Base-by-base conservation (phyloP, 139 green algal species). In the Pleodorina starrii region DNA sequence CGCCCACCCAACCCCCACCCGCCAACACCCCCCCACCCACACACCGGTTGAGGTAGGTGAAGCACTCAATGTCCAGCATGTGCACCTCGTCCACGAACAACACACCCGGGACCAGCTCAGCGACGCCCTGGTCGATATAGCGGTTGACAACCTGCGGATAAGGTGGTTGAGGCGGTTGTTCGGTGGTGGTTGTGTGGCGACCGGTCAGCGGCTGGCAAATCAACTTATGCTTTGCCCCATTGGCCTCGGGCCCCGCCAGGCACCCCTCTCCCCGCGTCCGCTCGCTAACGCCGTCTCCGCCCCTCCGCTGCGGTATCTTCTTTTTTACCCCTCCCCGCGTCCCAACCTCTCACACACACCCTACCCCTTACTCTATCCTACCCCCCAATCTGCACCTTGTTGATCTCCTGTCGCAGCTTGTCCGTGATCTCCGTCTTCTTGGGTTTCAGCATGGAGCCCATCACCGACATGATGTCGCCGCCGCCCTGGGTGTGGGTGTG, bases 381-480 rank as follows among this genome's bases (percentile, higher is more conserved):
- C n/a, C n/a, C n/a, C n/a, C n/a, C n/a, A n/a, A n/a, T n/a, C n/a
- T n/a, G n/a, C n/a, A 99, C 96, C 91, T 97, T 98, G 96, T 99
- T 99, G 93, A 99, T 98, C 90, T 99, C 98, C 84, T 97, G 93
- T 29, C 98, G 92, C 90, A 99, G 94, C 95, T 99, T 99, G 72
- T 99, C 98, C 2, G 98, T 99, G 90, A 99, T 99, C 90, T 99
- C 98, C 0, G 98, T 99, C 94, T 99, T 99, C 93, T 99, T 99
- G 32, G 95, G 96, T 89, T 99, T 99, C 71, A 99, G 94, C 93
- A 99, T 97, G 92, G 36, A 66, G 3, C 97, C 98, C 96, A 99
- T 99, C 57, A 99, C 93, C 9, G 90, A 94, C 94, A 99, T 96
- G 89, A 99, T 97, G 92, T 99, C 98, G 66, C 97, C 93, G 6